Evolutionary conservation across 177 flowering plant genomes (phyloP).

Genomic region (Vitis hybrid): DNA sequence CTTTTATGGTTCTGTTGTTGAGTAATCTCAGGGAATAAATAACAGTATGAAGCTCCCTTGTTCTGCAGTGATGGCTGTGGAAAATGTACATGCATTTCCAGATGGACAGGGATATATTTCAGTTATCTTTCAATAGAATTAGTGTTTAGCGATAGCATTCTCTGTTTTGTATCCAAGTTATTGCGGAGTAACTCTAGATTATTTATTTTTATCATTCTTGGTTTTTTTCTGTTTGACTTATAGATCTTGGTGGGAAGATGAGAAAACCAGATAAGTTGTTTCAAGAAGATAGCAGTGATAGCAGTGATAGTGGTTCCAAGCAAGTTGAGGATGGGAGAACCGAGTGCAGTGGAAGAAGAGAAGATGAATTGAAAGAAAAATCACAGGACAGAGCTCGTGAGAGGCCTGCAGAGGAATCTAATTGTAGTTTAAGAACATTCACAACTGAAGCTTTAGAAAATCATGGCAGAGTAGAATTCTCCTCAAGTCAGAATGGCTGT

Average conservation of each 20-base stretch:
- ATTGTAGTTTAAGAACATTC: constrained; percentile 14
- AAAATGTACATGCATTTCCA: background rate
- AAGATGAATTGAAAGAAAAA: constrained; percentile 10
- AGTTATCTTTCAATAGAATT: background rate
- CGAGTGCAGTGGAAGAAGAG: constrained; percentile 14
- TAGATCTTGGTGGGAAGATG: constrained; percentile 28
- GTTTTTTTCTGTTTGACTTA: constrained; percentile 1
- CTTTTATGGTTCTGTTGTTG: background rate
- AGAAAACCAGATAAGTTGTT: constrained; percentile 17
- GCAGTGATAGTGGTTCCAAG: constrained; percentile 8
- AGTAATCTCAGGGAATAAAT: too few species aligned
- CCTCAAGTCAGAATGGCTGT: constrained; percentile 13
- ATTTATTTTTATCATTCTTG: background rate
- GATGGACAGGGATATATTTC: background rate
- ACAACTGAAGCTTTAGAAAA: constrained; percentile 3
- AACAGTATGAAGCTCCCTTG: too few species aligned
- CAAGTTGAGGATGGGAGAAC: constrained; percentile 18
- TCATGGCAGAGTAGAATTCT: constrained; percentile 1
- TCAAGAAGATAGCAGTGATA: constrained; percentile 7
- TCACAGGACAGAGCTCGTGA: constrained; percentile 6
- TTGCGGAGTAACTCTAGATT: background rate
- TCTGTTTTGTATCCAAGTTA: background rate
- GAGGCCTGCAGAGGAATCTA: constrained; percentile 15
- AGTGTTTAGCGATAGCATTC: background rate
- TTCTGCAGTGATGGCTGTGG: background rate